phyloP scores from a whole-genome alignment of 2,329 filamentous ascomycete species.

The Xylariales sp. region DNA sequence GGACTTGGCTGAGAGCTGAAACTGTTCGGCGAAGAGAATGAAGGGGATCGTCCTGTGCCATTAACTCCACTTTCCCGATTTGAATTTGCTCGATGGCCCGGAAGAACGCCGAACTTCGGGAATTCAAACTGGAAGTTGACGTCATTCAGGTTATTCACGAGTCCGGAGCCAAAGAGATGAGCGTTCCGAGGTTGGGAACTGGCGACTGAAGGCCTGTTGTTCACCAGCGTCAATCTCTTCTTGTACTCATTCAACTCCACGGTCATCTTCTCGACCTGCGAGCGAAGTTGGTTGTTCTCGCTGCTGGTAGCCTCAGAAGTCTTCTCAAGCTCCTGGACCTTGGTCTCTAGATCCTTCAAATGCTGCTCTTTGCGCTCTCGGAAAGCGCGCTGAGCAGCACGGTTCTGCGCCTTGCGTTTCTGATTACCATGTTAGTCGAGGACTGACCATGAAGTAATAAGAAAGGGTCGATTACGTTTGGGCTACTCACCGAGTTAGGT shows the following conservation, averaged over 20 bases:
- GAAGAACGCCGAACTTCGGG: constrained; percentile 80
- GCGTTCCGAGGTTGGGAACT: constrained; percentile 6
- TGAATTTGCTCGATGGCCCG: constrained; percentile 35
- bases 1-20: constrained; percentile 26
- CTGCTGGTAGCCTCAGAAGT: constrained; percentile 75
- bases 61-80: constrained; percentile 3
- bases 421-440: constrained; percentile 37
- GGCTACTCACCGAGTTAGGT: constrained; percentile 78
- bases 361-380: constrained; percentile 93
- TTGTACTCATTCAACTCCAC: constrained; percentile 85
- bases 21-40: constrained; percentile 22
- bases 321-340: constrained; percentile 74
- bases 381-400: constrained; percentile 88
- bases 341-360: constrained; percentile 76
- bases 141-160: constrained; percentile 59
- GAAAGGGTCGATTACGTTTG: too few relatives aligned
- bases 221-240: constrained; percentile 68
- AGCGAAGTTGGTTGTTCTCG: constrained; percentile 78
- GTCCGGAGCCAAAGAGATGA: constrained; percentile 42
- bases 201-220: constrained; percentile 18
- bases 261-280: constrained; percentile 85
- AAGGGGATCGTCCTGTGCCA: constrained; percentile 14
- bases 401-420: constrained; percentile 95
- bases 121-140: constrained; percentile 95
- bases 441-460: too few relatives aligned